phyloP scores from a whole-genome alignment of 2,329 filamentous ascomycete species.

The Fusarium nygamai region DNA sequence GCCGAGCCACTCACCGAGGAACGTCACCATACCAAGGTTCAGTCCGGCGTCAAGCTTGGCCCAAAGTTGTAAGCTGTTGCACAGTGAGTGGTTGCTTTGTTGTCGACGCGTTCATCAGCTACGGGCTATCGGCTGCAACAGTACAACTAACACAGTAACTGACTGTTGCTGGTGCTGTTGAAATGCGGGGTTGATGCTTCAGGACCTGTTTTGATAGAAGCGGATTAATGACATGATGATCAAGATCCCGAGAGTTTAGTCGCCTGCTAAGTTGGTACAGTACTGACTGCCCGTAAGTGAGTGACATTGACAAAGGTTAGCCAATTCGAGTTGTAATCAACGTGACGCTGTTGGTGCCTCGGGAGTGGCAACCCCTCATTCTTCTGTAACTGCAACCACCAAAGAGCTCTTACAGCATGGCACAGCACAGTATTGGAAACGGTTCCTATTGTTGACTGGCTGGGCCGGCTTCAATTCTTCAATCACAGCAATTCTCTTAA shows the following conservation, averaged over 20 bases:
- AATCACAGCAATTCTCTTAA: background rate
- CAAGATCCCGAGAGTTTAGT: background rate
- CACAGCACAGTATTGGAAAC: background rate
- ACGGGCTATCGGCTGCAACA: slow-evolving; percentile 4
- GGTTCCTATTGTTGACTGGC: background rate
- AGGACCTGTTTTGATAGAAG: slow-evolving; percentile 9
- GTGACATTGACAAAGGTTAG: background rate
- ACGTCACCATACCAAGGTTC: slow-evolving; percentile 39
- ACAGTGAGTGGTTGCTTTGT: slow-evolving; percentile 12
- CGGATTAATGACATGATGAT: slow-evolving; percentile 22
- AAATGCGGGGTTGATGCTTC: slow-evolving; percentile 27
- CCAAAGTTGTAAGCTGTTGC: slow-evolving; percentile 2
- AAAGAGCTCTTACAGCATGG: background rate
- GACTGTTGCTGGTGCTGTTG: background rate
- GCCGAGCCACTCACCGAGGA: slow-evolving; percentile 39
- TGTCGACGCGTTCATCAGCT: slow-evolving; percentile 23
- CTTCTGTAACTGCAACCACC: background rate
- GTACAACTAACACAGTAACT: background rate
- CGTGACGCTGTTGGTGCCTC: slow-evolving; percentile 24
- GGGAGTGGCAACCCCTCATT: slow-evolving; percentile 23
- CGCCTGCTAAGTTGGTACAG: background rate
- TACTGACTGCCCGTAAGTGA: background rate
- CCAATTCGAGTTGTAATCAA: slow-evolving; percentile 31
- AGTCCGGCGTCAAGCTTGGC: slow-evolving; percentile 20
- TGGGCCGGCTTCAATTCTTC: background rate